Evolutionary conservation across 2,329 filamentous ascomycete genomes (phyloP).

Genomic region (Didymellaceae sp.): DNA sequence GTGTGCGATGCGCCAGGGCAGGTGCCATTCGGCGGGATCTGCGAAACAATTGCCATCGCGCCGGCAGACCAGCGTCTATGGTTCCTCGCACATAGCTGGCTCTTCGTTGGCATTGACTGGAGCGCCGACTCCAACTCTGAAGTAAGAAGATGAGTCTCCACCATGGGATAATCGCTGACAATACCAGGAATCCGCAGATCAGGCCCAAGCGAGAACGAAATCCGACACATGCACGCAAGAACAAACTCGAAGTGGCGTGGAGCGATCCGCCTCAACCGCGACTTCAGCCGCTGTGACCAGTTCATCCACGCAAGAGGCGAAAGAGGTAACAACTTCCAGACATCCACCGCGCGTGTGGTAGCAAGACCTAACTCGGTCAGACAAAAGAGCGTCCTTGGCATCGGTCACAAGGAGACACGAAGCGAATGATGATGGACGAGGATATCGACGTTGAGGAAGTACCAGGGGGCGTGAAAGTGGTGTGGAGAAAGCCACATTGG

Average conservation of each 20-base stretch:
- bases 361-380: background rate
- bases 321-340: background rate
- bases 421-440: too few relatives aligned
- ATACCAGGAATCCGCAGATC: background rate
- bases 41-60: constrained; percentile 9
- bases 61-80: constrained; percentile 13
- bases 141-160: constrained; percentile 3
- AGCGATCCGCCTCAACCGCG: too few relatives aligned
- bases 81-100: constrained; percentile 19
- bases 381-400: background rate
- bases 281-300: background rate
- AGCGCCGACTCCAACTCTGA: constrained; percentile 15
- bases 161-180: background rate
- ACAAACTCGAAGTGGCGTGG: too few relatives aligned
- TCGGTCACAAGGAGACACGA: too few relatives aligned
- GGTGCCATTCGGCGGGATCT: constrained; percentile 8
- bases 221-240: background rate
- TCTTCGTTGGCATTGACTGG: constrained; percentile 18
- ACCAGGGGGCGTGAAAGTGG: too few relatives aligned
- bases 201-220: background rate
- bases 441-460: too few relatives aligned
- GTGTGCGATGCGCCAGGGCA: constrained; percentile 8
- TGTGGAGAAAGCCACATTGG: too few relatives aligned
- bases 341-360: background rate
- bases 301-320: background rate